Base-by-base conservation (phyloP, 768 basidiomycete genomes). In the Russula ochroleuca region DNA sequence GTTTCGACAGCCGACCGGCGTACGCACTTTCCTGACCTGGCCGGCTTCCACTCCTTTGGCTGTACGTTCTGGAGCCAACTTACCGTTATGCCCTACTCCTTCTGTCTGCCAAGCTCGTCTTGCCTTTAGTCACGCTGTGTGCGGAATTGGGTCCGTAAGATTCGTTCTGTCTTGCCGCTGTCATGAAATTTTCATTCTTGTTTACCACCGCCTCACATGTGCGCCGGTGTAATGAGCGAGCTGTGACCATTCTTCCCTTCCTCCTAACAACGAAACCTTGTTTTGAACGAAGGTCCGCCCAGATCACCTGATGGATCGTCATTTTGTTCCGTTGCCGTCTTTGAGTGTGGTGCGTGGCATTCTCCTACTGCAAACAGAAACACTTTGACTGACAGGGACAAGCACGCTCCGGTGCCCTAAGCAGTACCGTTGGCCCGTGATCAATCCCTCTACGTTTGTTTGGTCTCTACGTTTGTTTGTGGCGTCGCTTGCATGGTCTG, bases 181-280 rank as follows among this genome's bases (percentile, higher is more conserved):
- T 63, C 56, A 51, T 31, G n/a, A 57, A 35, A 23, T 35, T 51
- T 57, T 28, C 43, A 7, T 31, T 49, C 25, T 43, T 35, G 47
- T 38, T 50, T 9, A 23, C 37, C 52, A 43, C 57, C 15, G 50
- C 62, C 56, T 25, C 47, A 31, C 31, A 25, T 55, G 50, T 45
- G 40, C 17, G 38, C 43, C 53, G 60, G 31, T 21, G 37, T 21
- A 23, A 37, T 7, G 38, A n/a, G 47, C 48, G 33, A 53, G 55
- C 40, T 23, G 40, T 57, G 55, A 23, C 35, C 25, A 45, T 45
- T 31, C 41, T 52, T 35, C 52, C 58, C 57, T 10, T 21, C 43
- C n/a, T 60, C 54, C 35, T 56, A 49, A 65, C 59, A 61, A 58
- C 64, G 59, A 61, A 65, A 65, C 59, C 33, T 61, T 65, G 59